Evolutionary conservation across 257 asterid genomes (phyloP).

Genomic region (Prunella vulgaris): DNA sequence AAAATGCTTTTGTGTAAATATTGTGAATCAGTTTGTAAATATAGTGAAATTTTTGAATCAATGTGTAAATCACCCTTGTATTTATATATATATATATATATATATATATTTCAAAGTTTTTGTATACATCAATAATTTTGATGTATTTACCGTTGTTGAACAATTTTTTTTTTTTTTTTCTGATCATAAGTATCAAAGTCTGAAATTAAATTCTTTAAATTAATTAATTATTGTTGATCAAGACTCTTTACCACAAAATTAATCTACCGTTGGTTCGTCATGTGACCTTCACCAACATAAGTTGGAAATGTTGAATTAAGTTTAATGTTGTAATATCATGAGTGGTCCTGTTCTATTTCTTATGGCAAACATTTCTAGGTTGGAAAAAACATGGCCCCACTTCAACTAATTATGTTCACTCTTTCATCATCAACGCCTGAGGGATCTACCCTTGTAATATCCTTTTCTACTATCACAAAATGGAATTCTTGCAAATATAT

Average conservation of each 20-base stretch:
- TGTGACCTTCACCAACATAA: background rate
- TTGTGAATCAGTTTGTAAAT: no score
- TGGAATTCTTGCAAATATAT: background rate
- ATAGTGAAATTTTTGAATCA: no score
- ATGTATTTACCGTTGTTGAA: no score
- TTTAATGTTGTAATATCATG: constrained; percentile 15
- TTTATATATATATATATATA: no score
- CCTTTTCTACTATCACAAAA: constrained; percentile 17
- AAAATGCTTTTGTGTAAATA: no score
- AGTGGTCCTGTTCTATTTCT: constrained; percentile 34
- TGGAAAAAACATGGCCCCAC: constrained; percentile 31
- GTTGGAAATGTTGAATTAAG: constrained; percentile 15
- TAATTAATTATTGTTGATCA: background rate
- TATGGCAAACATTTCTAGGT: constrained; percentile 24
- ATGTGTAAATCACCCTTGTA: no score
- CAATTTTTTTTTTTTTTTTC: no score
- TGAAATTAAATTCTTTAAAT: no score
- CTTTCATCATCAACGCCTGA: constrained; percentile 6
- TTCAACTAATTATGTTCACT: constrained; percentile 16
- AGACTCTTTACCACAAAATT: constrained; percentile 16
- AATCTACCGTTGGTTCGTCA: background rate
- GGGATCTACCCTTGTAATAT: constrained; percentile 1
- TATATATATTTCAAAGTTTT: no score
- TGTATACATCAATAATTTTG: no score
- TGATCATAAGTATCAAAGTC: background rate